Conservation (phyloP, 2,329 filamentous ascomycete species). For the Fusarium vanettenii region DNA sequence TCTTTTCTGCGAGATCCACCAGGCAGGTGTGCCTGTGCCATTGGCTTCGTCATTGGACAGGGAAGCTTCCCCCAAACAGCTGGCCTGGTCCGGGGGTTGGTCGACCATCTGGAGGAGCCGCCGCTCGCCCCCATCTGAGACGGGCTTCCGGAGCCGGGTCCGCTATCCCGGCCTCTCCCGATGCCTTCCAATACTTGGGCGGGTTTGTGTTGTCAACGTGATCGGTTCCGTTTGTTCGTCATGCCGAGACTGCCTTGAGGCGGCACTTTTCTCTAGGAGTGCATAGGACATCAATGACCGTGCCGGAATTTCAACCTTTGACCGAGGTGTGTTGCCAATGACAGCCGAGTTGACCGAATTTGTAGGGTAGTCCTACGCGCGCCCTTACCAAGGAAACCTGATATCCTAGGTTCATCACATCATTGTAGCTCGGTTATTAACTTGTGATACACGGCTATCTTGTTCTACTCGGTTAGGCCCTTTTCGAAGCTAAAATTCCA, state of each 20-base stretch:
- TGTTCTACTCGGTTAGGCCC: conserved; percentile 8
- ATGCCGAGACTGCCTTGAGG: conserved; percentile 12
- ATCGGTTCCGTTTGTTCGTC: conserved; percentile 22
- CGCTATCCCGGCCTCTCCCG: conserved; percentile 31
- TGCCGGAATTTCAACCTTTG: background rate
- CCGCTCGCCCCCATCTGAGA: background rate
- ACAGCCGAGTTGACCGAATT: background rate
- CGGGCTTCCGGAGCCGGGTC: conserved; percentile 29
- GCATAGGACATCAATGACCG: background rate
- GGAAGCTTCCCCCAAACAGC: background rate
- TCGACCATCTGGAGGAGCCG: background rate
- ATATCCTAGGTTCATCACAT: background rate
- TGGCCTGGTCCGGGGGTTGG: background rate
- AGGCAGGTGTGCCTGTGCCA: background rate
- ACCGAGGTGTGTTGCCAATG: conserved; percentile 29
- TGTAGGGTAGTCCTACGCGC: background rate
- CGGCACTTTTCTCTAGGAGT: background rate
- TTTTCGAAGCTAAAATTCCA: conserved; percentile 50
- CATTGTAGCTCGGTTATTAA: background rate
- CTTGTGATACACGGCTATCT: background rate
- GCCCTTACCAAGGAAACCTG: background rate
- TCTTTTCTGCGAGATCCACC: conserved; percentile 8
- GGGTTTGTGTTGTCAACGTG: conserved; percentile 20
- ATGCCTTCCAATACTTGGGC: conserved; percentile 8
- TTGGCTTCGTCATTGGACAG: background rate